Evolutionary conservation across 2,329 filamentous ascomycete genomes (phyloP), one percentile per base, ranked within the genome.

Genomic region (Fusarium tricinctum): DNA sequence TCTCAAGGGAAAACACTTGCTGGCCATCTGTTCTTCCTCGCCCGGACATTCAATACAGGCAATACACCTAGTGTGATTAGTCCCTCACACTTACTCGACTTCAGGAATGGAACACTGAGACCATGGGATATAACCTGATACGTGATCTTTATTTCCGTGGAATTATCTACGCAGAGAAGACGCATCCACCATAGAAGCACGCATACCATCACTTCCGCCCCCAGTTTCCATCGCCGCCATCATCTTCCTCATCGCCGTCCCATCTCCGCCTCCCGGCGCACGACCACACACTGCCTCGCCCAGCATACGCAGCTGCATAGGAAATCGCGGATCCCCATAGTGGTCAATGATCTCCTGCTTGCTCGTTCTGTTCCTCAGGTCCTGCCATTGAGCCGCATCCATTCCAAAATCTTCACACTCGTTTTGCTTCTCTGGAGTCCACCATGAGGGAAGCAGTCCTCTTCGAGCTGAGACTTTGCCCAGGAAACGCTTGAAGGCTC

Each of bases 281-380:
- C 58, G 48, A 2, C 78, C 77, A 22, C 80, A 79, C 6, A 84
- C 73, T 0, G 70, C 70, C 68, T 85, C 82, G 5, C 75, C 80
- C 20, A 85, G 73, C 79, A 86, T 82, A 15, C 84, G 78, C 48
- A 86, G 73, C 76, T 85, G 81, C 82, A 85, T 84, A 4, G 83
- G 80, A 60, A 85, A 84, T 3, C 68, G 69, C 1, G 53, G 7
- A 48, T 85, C 79, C 4, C 78, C 78, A 47, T 86, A 86, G 48
- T 81, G 77, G 22, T 81, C 75, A 8, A 77, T 75, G 32, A 85
- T 73, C 43, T 79, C 76, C 14, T 45, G 46, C 72, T 82, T 82
- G 6, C 74, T 63, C 2, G 79, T 69, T 5, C 64, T 61, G 6
- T 1, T 22, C 4, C 19, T 19, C 42, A 69, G 10, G 48, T 61